phyloP scores from a whole-genome alignment of 495 filamentous ascomycete species.

The Tuber aestivum region DNA sequence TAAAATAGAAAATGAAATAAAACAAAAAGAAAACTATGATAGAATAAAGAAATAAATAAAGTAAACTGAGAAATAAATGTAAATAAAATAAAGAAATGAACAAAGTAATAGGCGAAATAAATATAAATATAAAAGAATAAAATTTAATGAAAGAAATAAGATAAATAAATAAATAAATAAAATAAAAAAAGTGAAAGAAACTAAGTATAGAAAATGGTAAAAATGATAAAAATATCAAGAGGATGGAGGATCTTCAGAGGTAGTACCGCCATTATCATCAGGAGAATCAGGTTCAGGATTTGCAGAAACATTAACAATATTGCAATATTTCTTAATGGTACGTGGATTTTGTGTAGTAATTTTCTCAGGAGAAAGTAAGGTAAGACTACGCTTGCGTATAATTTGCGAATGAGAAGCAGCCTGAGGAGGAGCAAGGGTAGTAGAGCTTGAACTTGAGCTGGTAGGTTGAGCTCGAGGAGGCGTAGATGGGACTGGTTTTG shows the following conservation, averaged over 20 bases:
- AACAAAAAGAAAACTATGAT: too few relatives aligned
- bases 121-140: too few relatives aligned
- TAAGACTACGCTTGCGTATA: neutral
- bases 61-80: too few relatives aligned
- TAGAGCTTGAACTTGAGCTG: neutral
- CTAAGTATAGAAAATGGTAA: neutral
- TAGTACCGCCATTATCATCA: neutral
- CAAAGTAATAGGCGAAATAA: neutral
- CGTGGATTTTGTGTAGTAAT: neutral
- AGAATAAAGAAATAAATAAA: neutral
- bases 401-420: neutral
- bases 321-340: neutral
- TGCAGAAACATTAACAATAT: neutral
- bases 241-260: neutral
- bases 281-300: neutral
- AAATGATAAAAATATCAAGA: neutral
- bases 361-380: neutral
- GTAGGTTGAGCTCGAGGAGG: neutral
- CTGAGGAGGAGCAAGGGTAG: neutral
- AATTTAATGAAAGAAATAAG: too few relatives aligned
- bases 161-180: neutral
- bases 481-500: neutral
- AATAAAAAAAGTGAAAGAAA: neutral
- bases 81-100: neutral
- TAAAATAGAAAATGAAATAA: neutral